Conservation (phyloP, 108 stramenopile genomes). For the Phaeodactylum tricornutum region DNA sequence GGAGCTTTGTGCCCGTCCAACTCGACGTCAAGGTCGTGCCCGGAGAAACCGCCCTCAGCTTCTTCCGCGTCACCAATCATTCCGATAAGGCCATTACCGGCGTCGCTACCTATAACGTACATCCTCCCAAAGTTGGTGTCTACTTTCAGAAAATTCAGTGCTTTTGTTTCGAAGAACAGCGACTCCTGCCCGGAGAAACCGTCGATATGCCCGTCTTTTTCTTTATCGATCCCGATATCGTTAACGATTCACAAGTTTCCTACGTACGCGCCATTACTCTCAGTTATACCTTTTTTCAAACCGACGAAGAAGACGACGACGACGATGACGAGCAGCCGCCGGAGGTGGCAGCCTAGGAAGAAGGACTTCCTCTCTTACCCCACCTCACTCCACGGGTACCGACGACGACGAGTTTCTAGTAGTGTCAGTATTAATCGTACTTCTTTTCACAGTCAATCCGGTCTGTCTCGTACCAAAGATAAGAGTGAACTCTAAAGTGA, state of each 20-base stretch:
- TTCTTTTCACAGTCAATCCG: too few species aligned
- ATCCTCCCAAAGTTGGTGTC: conserved; percentile 91
- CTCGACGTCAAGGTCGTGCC: conserved; percentile 92
- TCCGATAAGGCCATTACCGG: conserved; percentile 94
- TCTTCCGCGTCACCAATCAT: conserved; percentile 93
- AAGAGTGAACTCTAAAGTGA: too few species aligned
- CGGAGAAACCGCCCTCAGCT: conserved; percentile 95
- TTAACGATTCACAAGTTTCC: conserved; percentile 87
- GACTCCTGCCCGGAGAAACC: conserved; percentile 91
- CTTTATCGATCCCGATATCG: conserved; percentile 97
- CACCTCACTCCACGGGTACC: too few species aligned
- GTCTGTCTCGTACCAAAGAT: too few species aligned
- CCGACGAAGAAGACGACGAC: conserved; percentile 87
- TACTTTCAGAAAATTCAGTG: conserved; percentile 99
- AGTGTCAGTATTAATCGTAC: too few species aligned
- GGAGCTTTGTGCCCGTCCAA: conserved; percentile 91
- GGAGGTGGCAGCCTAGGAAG: too few species aligned
- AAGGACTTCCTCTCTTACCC: too few species aligned
- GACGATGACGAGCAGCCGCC: conserved; percentile 57
- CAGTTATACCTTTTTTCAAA: conserved; percentile 98
- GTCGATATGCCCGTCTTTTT: conserved; percentile 99
- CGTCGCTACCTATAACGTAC: conserved; percentile 99
- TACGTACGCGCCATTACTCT: conserved; percentile 88
- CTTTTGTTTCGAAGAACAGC: conserved; percentile 99
- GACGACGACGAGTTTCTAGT: too few species aligned